Conservation (phyloP, 1,284 basidiomycete species). For the Austroboletus sp. region DNA sequence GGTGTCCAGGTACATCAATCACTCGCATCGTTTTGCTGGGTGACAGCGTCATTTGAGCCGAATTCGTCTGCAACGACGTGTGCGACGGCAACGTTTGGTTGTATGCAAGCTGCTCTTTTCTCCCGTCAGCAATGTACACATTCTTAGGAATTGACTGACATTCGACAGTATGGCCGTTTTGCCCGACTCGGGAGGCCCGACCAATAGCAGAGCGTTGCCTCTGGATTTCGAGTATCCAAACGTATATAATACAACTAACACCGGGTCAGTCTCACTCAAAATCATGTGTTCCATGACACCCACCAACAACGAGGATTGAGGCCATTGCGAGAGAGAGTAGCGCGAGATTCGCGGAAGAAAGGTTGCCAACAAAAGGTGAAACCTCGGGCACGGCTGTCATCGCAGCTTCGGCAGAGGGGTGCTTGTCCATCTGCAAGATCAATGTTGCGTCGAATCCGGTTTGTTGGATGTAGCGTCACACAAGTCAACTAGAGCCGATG, state of each 20-base stretch:
- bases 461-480: too few species aligned
- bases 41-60: slow-evolving; percentile 42
- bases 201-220: slow-evolving; percentile 56
- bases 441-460: neutral
- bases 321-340: slow-evolving; percentile 24
- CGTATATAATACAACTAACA: slow-evolving; percentile 36
- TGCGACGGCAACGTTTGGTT: slow-evolving; percentile 58
- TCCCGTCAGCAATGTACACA: slow-evolving; percentile 26
- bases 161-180: slow-evolving; percentile 64
- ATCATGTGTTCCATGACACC: slow-evolving; percentile 9
- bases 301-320: slow-evolving; percentile 22
- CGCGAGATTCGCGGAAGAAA: slow-evolving; percentile 20
- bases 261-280: slow-evolving; percentile 14
- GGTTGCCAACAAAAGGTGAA: slow-evolving; percentile 15
- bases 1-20: slow-evolving; percentile 73
- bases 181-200: slow-evolving; percentile 65
- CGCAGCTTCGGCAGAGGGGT: slow-evolving; percentile 2
- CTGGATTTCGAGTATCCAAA: slow-evolving; percentile 41
- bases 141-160: slow-evolving; percentile 32
- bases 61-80: slow-evolving; percentile 68
- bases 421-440: slow-evolving; percentile 10
- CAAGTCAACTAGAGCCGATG: too few species aligned
- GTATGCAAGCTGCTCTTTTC: slow-evolving; percentile 51
- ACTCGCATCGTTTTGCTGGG: slow-evolving; percentile 42
- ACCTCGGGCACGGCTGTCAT: slow-evolving; percentile 14